Evolutionary conservation across 106 monocot genomes (phyloP), one percentile per base, ranked within the genome.

Genomic region (Dactylorhiza incarnata): DNA sequence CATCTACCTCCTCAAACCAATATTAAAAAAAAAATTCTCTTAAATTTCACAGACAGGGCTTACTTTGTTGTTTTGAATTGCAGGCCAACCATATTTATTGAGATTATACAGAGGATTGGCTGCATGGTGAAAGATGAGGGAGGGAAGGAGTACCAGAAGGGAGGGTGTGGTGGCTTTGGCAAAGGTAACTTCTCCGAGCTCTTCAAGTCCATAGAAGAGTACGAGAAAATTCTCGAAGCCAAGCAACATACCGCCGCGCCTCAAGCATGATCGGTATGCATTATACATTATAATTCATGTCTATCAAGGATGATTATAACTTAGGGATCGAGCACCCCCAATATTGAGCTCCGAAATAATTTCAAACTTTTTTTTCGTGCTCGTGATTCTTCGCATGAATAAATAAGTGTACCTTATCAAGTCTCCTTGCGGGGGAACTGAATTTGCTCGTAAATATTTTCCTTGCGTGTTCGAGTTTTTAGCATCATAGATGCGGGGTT

Each of bases 121-220:
- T 97, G 97, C 82, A 89, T 94, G 94, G 52, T 74, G 65, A 91
- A 94, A 76, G 89, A 89, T 45, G 70, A 87, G 3, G 49, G 68
- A 61, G 94, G 97, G 23, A 80, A 71, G 70, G 84, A 82, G 63
- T 89, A 91, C 49, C 97, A 97, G 71, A 94, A 89, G 77, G 97
- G 91, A 16, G 97, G 91, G 11, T 94, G 97, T 68, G 97, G 97
- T 13, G 97, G 94, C 11, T 97, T 97, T 65, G 91, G 97, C 12
- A 97, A 97, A 80, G 94, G 97, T 0, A 97, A 97, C 77, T 89
- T 97, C 91, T 78, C 89, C 17, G 94, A 91, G 86, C 84, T 97
- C 12, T 97, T 97, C 91, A 97, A 91, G 76, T 97, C 91, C 46
- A 91, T 97, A 50, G 97, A 97, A 73, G 97, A 97, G 22, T 97